These are phyloP conservation scores for Fusarium pseudocircinatum DNA, from an alignment of 2,329 filamentous ascomycete species.

Conservation along the genomic window DNA sequence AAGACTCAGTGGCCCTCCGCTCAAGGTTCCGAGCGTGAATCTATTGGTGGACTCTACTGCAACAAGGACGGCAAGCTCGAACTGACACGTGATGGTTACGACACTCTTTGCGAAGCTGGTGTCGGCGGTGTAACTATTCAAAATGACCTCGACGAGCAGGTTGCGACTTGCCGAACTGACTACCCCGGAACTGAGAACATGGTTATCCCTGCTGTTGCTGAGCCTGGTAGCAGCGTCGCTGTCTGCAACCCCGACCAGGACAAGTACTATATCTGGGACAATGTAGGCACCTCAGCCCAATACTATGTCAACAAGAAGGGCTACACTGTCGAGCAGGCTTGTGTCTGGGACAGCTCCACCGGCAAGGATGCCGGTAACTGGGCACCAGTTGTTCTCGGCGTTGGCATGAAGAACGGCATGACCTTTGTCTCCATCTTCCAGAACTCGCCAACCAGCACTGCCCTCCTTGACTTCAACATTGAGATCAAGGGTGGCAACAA, in stretches of 20 bases:
- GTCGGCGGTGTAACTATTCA: constrained; percentile 75
- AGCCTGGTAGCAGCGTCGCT: constrained; percentile 65
- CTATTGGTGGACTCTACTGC: constrained; percentile 88
- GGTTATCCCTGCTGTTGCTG: constrained; percentile 77
- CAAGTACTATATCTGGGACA: constrained; percentile 82
- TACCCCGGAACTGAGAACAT: constrained; percentile 94
- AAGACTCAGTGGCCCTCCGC: constrained; percentile 87
- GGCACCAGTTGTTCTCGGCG: constrained; percentile 86
- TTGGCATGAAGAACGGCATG: constrained; percentile 72
- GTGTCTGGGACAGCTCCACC: constrained; percentile 72
- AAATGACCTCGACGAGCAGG: constrained; percentile 75
- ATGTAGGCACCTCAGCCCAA: constrained; percentile 82
- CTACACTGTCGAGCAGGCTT: constrained; percentile 71
- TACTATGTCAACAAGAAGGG: constrained; percentile 96
- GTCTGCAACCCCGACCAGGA: constrained; percentile 80
- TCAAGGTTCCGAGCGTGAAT: constrained; percentile 84
- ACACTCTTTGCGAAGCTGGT: constrained; percentile 79
- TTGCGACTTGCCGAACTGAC: constrained; percentile 90
- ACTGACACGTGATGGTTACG: constrained; percentile 74
- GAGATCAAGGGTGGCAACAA: constrained; percentile 74
- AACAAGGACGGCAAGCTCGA: constrained; percentile 76
- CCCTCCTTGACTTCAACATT: constrained; percentile 80
- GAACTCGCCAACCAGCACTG: constrained; percentile 79
- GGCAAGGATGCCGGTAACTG: constrained; percentile 78
- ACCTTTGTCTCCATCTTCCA: constrained; percentile 88